A percentile compares a stretch with the other conserved stretches of the same genome.
These are phyloP conservation scores for Withania somnifera DNA, from an alignment of 305 asterid genomes.

Conservation along the genomic window DNA sequence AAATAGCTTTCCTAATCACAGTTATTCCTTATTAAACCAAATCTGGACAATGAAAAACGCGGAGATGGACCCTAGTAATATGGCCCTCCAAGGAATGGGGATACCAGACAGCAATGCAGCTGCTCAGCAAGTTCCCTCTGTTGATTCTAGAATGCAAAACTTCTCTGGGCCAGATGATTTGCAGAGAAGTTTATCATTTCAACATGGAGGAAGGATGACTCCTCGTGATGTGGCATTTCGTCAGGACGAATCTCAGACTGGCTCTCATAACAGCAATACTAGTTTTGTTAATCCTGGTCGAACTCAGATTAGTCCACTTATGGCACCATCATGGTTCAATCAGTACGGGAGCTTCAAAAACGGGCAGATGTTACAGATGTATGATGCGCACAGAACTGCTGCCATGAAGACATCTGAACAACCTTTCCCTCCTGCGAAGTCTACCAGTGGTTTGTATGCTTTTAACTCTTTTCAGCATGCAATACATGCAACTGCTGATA, in stretches of 20 bases:
- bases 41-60: constrained; percentile 25
- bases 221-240: constrained; percentile 25
- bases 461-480: constrained; percentile 3
- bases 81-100: constrained; percentile 45
- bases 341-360: constrained; percentile 13
- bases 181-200: constrained; percentile 25
- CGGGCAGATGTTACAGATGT: constrained; percentile 14
- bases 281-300: constrained; percentile 21
- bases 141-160: constrained; percentile 31
- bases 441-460: constrained; percentile 2
- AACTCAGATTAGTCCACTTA: constrained; percentile 18
- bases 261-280: constrained; percentile 11
- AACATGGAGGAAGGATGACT: constrained; percentile 29
- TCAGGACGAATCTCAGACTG: constrained; percentile 27
- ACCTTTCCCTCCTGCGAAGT: constrained; percentile 3
- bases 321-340: constrained; percentile 18
- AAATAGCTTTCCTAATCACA: constrained; percentile 34
- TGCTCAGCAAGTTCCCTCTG: constrained; percentile 31
- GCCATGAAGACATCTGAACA: constrained; percentile 4
- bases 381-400: constrained; percentile 7
- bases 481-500: constrained; percentile 10
- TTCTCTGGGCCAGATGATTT: constrained; percentile 23
- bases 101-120: constrained; percentile 27
- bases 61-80: constrained; percentile 46
- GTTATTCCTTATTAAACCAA: constrained; percentile 32